Percentiles rank a stretch among this genome's conserved stretches.
These are phyloP conservation scores for Pichia heedii DNA, from an alignment of 805 yeast species.

Conservation along the genomic window DNA sequence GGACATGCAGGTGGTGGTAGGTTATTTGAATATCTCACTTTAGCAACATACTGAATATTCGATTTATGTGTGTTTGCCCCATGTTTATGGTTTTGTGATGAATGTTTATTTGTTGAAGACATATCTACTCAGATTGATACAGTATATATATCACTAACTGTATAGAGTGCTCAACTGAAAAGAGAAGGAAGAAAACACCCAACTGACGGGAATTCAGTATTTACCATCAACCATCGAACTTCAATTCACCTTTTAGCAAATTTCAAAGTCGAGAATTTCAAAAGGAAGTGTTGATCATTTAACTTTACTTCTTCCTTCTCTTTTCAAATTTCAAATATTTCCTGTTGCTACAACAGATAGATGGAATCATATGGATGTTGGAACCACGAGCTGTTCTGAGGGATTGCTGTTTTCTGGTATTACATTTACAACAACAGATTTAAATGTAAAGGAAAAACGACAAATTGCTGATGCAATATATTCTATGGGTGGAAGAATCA, in stretches of 20 bases:
- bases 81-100: not conserved
- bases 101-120: slow-evolving; percentile 1
- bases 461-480: slow-evolving; percentile 37
- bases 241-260: too few species aligned
- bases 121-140: not conserved
- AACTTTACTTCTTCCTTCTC: too few species aligned
- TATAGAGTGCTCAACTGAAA: too few species aligned
- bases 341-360: not conserved
- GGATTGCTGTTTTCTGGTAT: slow-evolving; percentile 35
- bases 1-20: slow-evolving; percentile 92
- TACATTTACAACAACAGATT: slow-evolving; percentile 51
- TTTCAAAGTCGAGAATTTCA: not conserved
- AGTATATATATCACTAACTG: too few species aligned
- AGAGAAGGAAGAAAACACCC: too few species aligned
- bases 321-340: too few species aligned
- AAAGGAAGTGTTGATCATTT: too few species aligned
- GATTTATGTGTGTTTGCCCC: slow-evolving; percentile 3
- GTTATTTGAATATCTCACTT: slow-evolving; percentile 73
- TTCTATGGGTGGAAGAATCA: slow-evolving; percentile 51
- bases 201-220: too few species aligned
- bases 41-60: slow-evolving; percentile 48
- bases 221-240: too few species aligned
- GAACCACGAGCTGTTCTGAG: not conserved
- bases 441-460: slow-evolving; percentile 32
- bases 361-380: not conserved